phyloP scores from a whole-genome alignment of 2,329 filamentous ascomycete genomes.

The Ascosphaera acerosa region DNA sequence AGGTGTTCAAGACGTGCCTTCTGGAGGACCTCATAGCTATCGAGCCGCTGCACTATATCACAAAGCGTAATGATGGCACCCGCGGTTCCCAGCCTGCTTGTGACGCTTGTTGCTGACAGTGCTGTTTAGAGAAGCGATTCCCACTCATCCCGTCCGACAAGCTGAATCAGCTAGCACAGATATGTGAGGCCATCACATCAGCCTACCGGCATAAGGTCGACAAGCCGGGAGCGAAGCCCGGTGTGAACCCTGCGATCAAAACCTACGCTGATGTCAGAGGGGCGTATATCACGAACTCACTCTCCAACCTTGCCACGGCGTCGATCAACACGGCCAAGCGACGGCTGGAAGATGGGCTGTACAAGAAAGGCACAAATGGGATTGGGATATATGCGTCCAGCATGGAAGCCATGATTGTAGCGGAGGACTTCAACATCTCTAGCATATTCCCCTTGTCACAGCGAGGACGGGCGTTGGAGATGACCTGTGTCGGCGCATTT shows the following conservation, averaged over 20 bases:
- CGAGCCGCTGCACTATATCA: constrained; percentile 79
- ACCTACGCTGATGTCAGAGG: constrained; percentile 72
- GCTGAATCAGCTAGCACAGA: constrained; percentile 47
- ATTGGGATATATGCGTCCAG: constrained; percentile 73
- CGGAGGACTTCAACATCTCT: constrained; percentile 79
- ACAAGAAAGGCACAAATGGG: constrained; percentile 69
- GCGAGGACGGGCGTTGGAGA: constrained; percentile 53
- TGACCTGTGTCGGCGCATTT: constrained; percentile 53
- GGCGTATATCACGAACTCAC: constrained; percentile 55
- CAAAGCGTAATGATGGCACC: constrained; percentile 48
- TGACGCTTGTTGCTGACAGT: background rate
- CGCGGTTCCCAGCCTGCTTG: no score
- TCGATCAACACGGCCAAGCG: constrained; percentile 64
- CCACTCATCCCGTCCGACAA: constrained; percentile 56
- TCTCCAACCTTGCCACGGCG: constrained; percentile 69
- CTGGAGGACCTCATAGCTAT: constrained; percentile 54
- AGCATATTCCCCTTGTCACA: constrained; percentile 68
- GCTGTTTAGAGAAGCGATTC: constrained; percentile 36
- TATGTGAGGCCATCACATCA: constrained; percentile 51
- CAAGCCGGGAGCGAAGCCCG: constrained; percentile 12
- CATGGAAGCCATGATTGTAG: constrained; percentile 62
- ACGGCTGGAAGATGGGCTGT: constrained; percentile 50
- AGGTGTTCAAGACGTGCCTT: constrained; percentile 55
- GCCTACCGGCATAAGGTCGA: constrained; percentile 27
- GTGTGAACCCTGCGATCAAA: constrained; percentile 46